These are phyloP conservation scores for Yarrowia galli DNA, from an alignment of 1,139 yeast species.

Conservation along the genomic window DNA sequence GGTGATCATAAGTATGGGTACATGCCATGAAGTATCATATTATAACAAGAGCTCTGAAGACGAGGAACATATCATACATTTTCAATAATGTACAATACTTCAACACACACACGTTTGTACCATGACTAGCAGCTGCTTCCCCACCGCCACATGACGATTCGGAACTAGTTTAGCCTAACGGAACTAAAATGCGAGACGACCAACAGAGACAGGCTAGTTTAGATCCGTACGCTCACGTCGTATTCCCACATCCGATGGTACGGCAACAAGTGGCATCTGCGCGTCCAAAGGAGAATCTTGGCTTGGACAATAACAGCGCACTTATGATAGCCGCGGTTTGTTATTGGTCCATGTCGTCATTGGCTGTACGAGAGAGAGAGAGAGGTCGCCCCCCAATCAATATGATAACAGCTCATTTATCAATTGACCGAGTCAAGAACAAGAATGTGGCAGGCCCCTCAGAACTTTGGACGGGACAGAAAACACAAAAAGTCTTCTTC, in stretches of 20 bases:
- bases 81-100: too few species aligned
- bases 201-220: background rate
- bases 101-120: too few species aligned
- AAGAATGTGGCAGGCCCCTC: conserved; percentile 5
- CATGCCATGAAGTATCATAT: too few species aligned
- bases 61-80: too few species aligned
- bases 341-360: background rate
- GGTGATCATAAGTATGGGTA: too few species aligned
- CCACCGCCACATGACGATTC: conserved; percentile 22
- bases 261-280: background rate
- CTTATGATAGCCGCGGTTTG: background rate
- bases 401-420: background rate
- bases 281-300: background rate
- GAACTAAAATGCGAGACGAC: conserved; percentile 15
- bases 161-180: conserved; percentile 4
- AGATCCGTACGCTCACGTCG: background rate
- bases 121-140: background rate
- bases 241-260: background rate
- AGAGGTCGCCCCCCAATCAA: background rate
- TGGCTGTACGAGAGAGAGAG: too few species aligned
- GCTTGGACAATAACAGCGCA: background rate
- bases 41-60: too few species aligned
- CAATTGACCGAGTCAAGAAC: background rate
- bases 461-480: background rate
- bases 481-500: background rate